Percentiles rank a stretch among this genome's conserved stretches.
Conservation (phyloP, 1,139 yeast species). For the Nakaseomyces bracarensis region DNA sequence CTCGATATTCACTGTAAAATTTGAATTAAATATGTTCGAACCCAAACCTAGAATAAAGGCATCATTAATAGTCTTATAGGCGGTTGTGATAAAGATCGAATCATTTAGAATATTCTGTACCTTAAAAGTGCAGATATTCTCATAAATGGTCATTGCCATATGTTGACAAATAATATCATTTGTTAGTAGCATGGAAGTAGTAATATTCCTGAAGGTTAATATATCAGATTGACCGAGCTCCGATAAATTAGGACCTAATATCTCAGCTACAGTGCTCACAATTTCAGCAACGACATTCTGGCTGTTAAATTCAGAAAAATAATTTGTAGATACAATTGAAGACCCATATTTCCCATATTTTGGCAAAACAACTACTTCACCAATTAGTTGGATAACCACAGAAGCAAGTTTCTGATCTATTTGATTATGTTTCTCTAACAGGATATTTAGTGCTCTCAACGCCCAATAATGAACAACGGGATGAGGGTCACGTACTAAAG, state of each 20-base stretch:
- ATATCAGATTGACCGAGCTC: constrained; percentile 23
- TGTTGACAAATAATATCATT: constrained; percentile 21
- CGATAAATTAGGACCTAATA: constrained; percentile 44
- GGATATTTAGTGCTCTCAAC: constrained; percentile 47
- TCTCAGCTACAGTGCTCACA: constrained; percentile 38
- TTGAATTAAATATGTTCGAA: constrained; percentile 13
- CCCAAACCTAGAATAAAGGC: constrained; percentile 21
- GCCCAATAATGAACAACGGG: constrained; percentile 75
- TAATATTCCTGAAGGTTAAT: constrained; percentile 23
- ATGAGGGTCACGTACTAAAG: constrained; percentile 70
- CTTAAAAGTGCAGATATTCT: constrained; percentile 27
- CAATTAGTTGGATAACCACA: constrained; percentile 41
- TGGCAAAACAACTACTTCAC: constrained; percentile 43
- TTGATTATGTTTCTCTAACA: constrained; percentile 52
- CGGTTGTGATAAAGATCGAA: constrained; percentile 18
- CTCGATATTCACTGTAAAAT: constrained; percentile 31
- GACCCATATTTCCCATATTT: constrained; percentile 44
- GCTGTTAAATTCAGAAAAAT: constrained; percentile 39
- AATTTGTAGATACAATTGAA: constrained; percentile 40
- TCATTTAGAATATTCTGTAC: constrained; percentile 26
- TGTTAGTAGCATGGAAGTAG: constrained; percentile 22
- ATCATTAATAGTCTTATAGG: constrained; percentile 24
- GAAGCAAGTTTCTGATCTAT: constrained; percentile 37
- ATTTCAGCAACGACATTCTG: constrained; percentile 36
- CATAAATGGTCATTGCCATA: constrained; percentile 22